phyloP scores from a whole-genome alignment of 2,329 filamentous ascomycete species.

The Dothistroma pini region DNA sequence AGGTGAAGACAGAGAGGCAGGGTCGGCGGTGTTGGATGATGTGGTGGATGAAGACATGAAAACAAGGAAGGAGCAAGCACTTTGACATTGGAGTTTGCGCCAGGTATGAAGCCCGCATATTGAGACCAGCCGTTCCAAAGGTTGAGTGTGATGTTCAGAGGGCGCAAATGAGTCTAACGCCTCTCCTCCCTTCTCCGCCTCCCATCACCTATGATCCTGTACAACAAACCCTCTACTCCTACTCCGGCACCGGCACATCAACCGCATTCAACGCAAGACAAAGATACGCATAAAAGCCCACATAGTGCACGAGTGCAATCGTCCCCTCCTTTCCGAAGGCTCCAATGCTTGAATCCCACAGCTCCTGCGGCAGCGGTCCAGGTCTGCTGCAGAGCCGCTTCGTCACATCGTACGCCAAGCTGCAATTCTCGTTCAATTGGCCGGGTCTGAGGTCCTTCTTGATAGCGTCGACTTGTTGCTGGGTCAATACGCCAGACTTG shows the following conservation, averaged over 20 bases:
- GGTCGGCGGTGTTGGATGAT: neutral
- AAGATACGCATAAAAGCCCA: slow-evolving; percentile 25
- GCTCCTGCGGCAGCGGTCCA: slow-evolving; percentile 19
- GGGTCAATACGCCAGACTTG: slow-evolving; percentile 12
- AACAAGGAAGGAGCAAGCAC: neutral
- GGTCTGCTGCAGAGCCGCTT: slow-evolving; percentile 17
- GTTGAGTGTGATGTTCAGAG: too few relatives aligned
- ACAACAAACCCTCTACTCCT: too few relatives aligned
- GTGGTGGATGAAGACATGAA: neutral
- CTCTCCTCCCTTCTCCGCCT: too few relatives aligned
- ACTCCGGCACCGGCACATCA: slow-evolving; percentile 18
- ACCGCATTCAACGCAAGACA: slow-evolving; percentile 26
- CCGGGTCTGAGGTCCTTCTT: slow-evolving; percentile 19
- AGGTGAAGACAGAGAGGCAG: neutral
- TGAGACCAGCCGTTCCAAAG: too few relatives aligned
- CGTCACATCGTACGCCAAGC: slow-evolving; percentile 26
- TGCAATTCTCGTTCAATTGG: slow-evolving; percentile 19
- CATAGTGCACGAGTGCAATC: slow-evolving; percentile 25
- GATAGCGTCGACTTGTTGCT: slow-evolving; percentile 18
- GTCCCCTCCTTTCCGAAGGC: slow-evolving; percentile 26
- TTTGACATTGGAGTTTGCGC: too few relatives aligned
- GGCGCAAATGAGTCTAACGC: too few relatives aligned
- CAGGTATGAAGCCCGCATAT: too few relatives aligned
- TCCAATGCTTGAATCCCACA: slow-evolving; percentile 19
- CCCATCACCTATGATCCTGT: too few relatives aligned